These are phyloP conservation scores for Cytospora piceae DNA, from an alignment of 2,329 filamentous ascomycete species.

Conservation along the genomic window DNA sequence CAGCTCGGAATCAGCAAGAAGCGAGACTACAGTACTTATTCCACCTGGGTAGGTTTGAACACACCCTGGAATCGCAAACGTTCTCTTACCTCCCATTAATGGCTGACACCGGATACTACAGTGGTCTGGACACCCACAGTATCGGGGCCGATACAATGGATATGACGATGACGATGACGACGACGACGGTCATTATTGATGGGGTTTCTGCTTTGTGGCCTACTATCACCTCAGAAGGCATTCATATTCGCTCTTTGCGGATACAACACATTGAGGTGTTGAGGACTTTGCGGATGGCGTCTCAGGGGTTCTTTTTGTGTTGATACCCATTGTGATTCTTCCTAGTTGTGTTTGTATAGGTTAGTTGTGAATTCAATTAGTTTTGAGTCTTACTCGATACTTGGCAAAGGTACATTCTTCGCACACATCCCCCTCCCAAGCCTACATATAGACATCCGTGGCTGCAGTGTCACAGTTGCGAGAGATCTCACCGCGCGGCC, in stretches of 20 bases:
- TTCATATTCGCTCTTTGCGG: not conserved
- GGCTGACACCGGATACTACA: not conserved
- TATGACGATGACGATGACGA: not conserved
- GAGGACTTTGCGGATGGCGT: not conserved
- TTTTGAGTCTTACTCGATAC: constrained; percentile 44
- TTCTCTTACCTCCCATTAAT: not conserved
- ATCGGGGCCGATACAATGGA: not conserved
- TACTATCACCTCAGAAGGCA: not conserved
- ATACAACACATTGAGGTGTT: not conserved
- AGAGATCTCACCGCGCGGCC: constrained; percentile 55
- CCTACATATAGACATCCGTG: constrained; percentile 44
- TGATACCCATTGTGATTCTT: not conserved
- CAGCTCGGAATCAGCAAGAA: constrained; percentile 60
- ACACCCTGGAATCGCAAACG: not conserved
- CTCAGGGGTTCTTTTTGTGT: not conserved
- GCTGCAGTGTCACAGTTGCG: constrained; percentile 43
- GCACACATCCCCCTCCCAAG: constrained; percentile 58
- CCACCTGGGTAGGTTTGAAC: constrained; percentile 6
- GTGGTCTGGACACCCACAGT: constrained; percentile 10
- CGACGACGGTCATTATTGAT: not conserved
- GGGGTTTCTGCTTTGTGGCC: not conserved
- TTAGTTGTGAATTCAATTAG: not conserved
- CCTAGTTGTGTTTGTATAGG: not conserved
- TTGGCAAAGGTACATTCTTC: constrained; percentile 51
- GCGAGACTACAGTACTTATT: constrained; percentile 44